phyloP scores from a whole-genome alignment of 306 rosid species.

The Hippophae tibetana region DNA sequence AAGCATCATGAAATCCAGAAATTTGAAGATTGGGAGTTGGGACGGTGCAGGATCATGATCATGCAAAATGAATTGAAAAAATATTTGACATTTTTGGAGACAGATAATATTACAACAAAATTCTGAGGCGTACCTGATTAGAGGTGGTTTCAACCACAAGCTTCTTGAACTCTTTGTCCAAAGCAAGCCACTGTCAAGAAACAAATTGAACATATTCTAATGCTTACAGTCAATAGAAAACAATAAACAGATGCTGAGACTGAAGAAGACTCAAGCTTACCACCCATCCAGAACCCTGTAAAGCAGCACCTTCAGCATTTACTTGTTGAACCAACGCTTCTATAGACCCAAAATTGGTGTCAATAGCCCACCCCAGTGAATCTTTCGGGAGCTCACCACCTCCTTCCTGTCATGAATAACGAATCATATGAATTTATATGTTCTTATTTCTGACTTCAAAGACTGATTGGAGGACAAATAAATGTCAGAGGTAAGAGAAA shows the following conservation, averaged over 20 bases:
- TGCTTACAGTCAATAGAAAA: slow-evolving; percentile 8
- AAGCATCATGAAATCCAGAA: too few species aligned
- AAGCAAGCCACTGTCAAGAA: slow-evolving; percentile 83
- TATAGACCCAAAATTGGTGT: slow-evolving; percentile 58
- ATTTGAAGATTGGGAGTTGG: too few species aligned
- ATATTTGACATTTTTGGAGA: not conserved
- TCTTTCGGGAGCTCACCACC: slow-evolving; percentile 85
- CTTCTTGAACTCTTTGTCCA: slow-evolving; percentile 78
- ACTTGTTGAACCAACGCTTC: slow-evolving; percentile 54
- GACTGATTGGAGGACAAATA: slow-evolving; percentile 1
- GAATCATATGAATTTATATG: slow-evolving; percentile 3
- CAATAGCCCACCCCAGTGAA: slow-evolving; percentile 84
- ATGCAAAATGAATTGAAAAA: not conserved
- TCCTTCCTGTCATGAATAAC: slow-evolving; percentile 55
- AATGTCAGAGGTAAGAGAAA: not conserved
- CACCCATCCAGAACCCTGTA: slow-evolving; percentile 99
- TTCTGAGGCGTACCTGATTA: slow-evolving; percentile 56
- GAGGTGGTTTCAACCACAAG: slow-evolving; percentile 87
- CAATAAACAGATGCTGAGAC: slow-evolving; percentile 5
- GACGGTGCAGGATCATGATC: not conserved
- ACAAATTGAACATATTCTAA: slow-evolving; percentile 12
- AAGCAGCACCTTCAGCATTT: slow-evolving; percentile 80
- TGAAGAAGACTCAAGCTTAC: slow-evolving; percentile 39
- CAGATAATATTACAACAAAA: not conserved
- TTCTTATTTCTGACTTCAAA: not conserved